These are phyloP conservation scores for Fusarium xylarioides DNA, from an alignment of 2,329 filamentous ascomycete genomes.

Conservation along the genomic window DNA sequence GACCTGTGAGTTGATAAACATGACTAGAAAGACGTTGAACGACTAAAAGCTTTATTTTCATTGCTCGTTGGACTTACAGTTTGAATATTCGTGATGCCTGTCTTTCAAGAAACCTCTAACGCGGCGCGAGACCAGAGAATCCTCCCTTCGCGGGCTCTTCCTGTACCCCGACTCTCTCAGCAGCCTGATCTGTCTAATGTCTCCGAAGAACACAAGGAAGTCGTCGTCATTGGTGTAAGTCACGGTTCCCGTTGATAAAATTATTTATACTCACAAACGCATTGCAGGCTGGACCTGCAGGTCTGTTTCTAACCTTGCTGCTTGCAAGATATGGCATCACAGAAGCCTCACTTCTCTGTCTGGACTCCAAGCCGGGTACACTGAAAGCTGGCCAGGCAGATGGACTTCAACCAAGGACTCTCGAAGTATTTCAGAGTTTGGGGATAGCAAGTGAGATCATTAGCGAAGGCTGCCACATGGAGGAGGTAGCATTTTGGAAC, in stretches of 20 bases:
- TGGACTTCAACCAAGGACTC: constrained; percentile 12
- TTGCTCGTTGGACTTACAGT: rapidly evolving
- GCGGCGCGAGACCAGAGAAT: constrained; percentile 3
- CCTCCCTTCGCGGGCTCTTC: background rate
- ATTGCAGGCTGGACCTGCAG: constrained; percentile 1
- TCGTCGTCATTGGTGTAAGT: constrained; percentile 10
- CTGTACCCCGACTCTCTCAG: background rate
- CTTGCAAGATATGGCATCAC: constrained; percentile 7
- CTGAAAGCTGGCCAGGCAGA: constrained; percentile 16
- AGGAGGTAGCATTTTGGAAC: constrained; percentile 21
- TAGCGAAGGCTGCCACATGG: constrained; percentile 18
- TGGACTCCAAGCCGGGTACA: constrained; percentile 8
- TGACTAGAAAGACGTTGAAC: background rate
- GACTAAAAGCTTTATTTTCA: background rate
- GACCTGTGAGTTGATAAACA: background rate
- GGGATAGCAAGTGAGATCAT: constrained; percentile 15
- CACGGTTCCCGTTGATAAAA: rapidly evolving
- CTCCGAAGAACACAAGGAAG: background rate
- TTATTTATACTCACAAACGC: rapidly evolving
- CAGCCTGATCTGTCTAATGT: background rate
- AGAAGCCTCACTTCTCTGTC: background rate
- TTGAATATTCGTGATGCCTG: background rate
- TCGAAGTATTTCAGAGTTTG: constrained; percentile 11
- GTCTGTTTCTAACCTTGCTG: constrained; percentile 1
- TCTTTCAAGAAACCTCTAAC: constrained; percentile 14